Evolutionary conservation across 2,329 filamentous ascomycete species (phyloP), one percentile per base, ranked within the genome.

Genomic region (Pseudogymnoascus sp.): DNA sequence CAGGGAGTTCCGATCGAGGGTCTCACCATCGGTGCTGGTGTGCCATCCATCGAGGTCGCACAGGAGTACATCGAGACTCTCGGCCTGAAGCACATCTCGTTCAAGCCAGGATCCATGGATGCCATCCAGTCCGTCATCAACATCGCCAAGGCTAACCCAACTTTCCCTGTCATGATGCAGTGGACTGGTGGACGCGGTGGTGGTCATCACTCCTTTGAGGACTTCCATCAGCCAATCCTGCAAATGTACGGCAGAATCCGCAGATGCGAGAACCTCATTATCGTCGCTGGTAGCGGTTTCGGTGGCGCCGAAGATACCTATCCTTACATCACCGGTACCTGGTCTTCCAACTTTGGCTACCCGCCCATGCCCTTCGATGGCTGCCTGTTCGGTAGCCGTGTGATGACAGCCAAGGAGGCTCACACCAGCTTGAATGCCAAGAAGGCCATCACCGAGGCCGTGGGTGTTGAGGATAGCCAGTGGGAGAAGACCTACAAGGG

Each of bases 401-500:
- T 96, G 85, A 96, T 97, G 93, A 90, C 93, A 61, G 89, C 93
- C 65, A 93, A 95, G 78, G 93, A 97, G 76, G 90, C 91, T 0
- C 87, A 95, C 72, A 97, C 93, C 15, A 95, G 91, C 71, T 87
- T 85, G 73, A 88, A 86, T 66, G 92, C 91, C 62, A 96, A 96
- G 80, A 85, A 95, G 77, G 91, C 92, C 38, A 97, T 97, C 71
- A 87, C 90, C 40, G 90, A 93, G 66, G 91, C 93, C 3, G 84
- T 87, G 65, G 93, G 93, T 74, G 81, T 96, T 36, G 88, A 89
- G 61, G 92, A 97, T 72, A 76, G 76, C 66, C 83, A 93, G 69
- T 97, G 93, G 93, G 92, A 96, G 78, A 87, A 93, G 78, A 96
- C 91, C 4, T 96, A 96, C 81, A 91, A 93, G 79, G 91, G 90